phyloP scores from a whole-genome alignment of 768 basidiomycete species.

The Infundibulicybe gibba region DNA sequence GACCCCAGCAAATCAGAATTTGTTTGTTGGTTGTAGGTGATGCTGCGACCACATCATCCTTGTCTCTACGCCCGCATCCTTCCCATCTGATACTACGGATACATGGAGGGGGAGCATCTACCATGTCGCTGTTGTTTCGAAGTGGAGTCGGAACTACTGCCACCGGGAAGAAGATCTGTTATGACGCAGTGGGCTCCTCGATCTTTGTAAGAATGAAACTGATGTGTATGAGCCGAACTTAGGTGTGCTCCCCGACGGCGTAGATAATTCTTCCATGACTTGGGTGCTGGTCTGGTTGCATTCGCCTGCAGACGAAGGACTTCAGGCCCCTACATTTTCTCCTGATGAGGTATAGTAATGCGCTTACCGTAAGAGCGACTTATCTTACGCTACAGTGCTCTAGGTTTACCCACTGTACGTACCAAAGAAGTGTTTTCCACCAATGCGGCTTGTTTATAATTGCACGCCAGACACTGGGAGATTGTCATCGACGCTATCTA shows the following conservation, averaged over 20 bases:
- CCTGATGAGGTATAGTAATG: conserved; percentile 46
- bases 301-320: conserved; percentile 46
- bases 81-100: conserved; percentile 29
- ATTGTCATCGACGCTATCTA: conserved; percentile 63
- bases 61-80: conserved; percentile 34
- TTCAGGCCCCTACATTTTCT: conserved; percentile 48
- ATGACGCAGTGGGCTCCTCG: conserved; percentile 27
- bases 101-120: conserved; percentile 42
- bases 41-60: conserved; percentile 36
- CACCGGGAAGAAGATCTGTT: conserved; percentile 27
- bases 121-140: conserved; percentile 38
- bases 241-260: conserved; percentile 54
- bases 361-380: conserved; percentile 1
- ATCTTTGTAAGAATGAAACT: conserved; percentile 37
- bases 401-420: conserved; percentile 36
- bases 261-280: conserved; percentile 53
- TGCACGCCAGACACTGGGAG: conserved; percentile 49
- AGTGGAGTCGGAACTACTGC: conserved; percentile 46
- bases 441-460: neutral
- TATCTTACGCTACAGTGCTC: neutral
- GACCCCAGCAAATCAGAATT: conserved; percentile 21
- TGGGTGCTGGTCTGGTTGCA: conserved; percentile 70
- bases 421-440: neutral
- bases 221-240: conserved; percentile 49
- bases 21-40: conserved; percentile 33